phyloP scores from a whole-genome alignment of 331 rosid genomes.

The Dryas integrifolia region DNA sequence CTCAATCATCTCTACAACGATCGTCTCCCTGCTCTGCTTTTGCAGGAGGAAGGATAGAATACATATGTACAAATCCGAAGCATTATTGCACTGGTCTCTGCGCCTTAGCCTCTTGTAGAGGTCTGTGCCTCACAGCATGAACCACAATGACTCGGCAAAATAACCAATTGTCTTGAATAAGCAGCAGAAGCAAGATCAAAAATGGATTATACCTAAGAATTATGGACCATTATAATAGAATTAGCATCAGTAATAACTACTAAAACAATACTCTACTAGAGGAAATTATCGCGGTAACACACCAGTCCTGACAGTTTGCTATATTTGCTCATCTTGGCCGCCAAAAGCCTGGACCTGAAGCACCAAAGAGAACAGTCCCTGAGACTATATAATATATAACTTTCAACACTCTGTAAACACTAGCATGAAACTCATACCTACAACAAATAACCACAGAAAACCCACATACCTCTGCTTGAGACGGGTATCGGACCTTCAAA shows the following conservation, averaged over 20 bases:
- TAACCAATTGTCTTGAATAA: conserved; percentile 31
- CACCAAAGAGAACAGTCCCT: conserved; percentile 14
- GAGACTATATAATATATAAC: conserved; percentile 7
- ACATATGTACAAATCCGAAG: conserved; percentile 68
- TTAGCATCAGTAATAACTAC: conserved; percentile 1
- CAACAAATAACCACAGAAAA: not conserved
- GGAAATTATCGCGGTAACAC: conserved; percentile 14
- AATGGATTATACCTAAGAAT: conserved; percentile 42
- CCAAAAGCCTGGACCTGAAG: conserved; percentile 83
- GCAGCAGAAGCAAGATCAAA: conserved; percentile 47
- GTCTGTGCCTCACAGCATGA: conserved; percentile 32
- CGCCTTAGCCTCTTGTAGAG: conserved; percentile 25
- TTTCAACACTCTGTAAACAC: not conserved
- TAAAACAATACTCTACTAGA: not conserved
- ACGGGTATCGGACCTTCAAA: conserved; percentile 74
- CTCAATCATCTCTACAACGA: conserved; percentile 63
- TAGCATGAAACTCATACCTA: not conserved
- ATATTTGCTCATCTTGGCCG: conserved; percentile 60
- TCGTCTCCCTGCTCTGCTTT: conserved; percentile 51
- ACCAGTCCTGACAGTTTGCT: conserved; percentile 34
- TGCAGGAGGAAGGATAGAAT: conserved; percentile 55
- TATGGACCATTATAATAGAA: conserved; percentile 8
- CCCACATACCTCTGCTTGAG: conserved; percentile 56
- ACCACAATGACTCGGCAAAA: conserved; percentile 27
- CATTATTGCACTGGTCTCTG: conserved; percentile 26